Conservation (phyloP, 306 rosid genomes). For the Ammopiptanthus mongolicus region DNA sequence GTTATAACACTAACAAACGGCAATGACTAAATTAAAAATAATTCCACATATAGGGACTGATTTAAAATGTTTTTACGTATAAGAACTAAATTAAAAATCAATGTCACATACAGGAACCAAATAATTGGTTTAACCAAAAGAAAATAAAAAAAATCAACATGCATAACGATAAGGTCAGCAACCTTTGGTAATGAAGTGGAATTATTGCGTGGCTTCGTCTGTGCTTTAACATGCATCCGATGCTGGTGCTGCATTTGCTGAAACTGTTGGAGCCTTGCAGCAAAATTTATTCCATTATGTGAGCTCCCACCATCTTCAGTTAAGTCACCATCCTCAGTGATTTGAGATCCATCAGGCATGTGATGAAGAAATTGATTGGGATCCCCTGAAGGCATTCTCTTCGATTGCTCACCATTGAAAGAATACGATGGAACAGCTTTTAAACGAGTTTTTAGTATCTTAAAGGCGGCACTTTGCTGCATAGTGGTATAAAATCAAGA, state of each 20-base stretch:
- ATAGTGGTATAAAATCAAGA: conserved; percentile 9
- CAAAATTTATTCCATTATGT: conserved; percentile 58
- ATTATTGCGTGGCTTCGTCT: conserved; percentile 26
- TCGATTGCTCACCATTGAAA: conserved; percentile 49
- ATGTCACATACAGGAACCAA: too few relatives aligned
- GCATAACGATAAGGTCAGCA: conserved; percentile 11
- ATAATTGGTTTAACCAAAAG: too few relatives aligned
- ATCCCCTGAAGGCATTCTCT: conserved; percentile 49
- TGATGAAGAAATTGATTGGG: conserved; percentile 40
- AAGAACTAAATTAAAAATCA: too few relatives aligned
- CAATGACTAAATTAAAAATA: too few relatives aligned
- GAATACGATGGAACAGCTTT: conserved; percentile 72
- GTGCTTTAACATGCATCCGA: conserved; percentile 45
- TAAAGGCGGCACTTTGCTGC: conserved; percentile 98
- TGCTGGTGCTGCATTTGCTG: conserved; percentile 70
- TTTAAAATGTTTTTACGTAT: too few relatives aligned
- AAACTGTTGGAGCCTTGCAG: conserved; percentile 69
- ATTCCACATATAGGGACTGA: too few relatives aligned
- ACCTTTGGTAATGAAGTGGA: conserved; percentile 50
- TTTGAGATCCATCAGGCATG: conserved; percentile 37
- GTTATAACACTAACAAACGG: too few relatives aligned
- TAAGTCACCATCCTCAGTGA: conserved; percentile 59
- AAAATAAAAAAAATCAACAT: neutral
- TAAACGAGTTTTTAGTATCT: conserved; percentile 74
- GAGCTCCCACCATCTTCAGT: conserved; percentile 41